Evolutionary conservation across 805 yeast species (phyloP), one percentile per base, ranked within the genome.

Genomic region (Metschnikowia drakensbergensis): DNA sequence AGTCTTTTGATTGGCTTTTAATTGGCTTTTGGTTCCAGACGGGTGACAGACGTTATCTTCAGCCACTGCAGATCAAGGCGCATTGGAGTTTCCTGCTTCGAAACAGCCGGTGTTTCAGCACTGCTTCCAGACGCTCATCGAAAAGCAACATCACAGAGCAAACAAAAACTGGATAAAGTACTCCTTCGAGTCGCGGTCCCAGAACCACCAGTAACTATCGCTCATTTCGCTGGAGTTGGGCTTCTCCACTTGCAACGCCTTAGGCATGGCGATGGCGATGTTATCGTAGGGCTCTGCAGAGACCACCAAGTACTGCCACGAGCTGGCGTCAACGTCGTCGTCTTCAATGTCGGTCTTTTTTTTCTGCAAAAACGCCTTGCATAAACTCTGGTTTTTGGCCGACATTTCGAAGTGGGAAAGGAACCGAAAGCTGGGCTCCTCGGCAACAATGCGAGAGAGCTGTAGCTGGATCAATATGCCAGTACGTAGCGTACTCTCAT

Each of bases 271-370:
- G 49, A 92, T 71, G 1, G 85, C 86, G 7, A 89, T 72, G 50
- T 84, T 88, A 52, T 89, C 92, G 64, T 88, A 94, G 1, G 97
- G 97, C 62, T 89, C 96, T 3, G 85, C 94, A n/a, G 90, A 83
- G 0, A 91, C 67, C 8, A 91, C 82, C 54, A 94, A 58, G 62
- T 83, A 91, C 65, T 86, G 95, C 65, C 62, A 81, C 7, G 72
- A 68, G 35, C 70, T 66, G 44, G 67, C 59, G n/a, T 59, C 63
- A 6, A 49, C 28, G 6, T 55, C 61, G 9, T 57, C 63, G 17
- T 53, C 54, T 17, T 54, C 59, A 23, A 54, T 49, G 7, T 54
- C 59, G 2, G 46, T 49, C 31, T 54, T 51, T 26, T 60, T 57
- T 25, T 53, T 45, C 25, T 59, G 57, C 10, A 63, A 49, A 39